Evolutionary conservation across 805 yeast species (phyloP).

Genomic region (Candida michaelii): DNA sequence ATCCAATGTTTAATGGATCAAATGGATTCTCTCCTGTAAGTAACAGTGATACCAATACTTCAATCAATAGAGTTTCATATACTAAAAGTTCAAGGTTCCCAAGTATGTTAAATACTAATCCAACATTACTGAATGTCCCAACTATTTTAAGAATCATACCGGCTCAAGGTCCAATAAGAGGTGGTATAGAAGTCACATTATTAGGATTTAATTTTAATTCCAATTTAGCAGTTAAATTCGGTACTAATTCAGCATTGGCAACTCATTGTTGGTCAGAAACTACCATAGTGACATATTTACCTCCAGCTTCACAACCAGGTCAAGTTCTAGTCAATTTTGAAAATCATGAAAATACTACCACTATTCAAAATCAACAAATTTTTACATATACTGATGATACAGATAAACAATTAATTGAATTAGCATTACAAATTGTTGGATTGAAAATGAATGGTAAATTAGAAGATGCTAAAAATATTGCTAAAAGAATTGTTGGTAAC

Average conservation of each 20-base stretch:
- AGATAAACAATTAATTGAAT: conserved; percentile 89
- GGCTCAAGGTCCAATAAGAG: conserved; percentile 91
- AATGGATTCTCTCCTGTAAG: conserved; percentile 47
- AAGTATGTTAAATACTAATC: conserved; percentile 2
- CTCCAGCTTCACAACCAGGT: conserved; percentile 88
- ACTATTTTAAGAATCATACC: conserved; percentile 87
- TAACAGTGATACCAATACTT: conserved; percentile 43
- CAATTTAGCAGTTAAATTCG: conserved; percentile 83
- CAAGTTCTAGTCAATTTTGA: conserved; percentile 88
- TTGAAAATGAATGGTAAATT: conserved; percentile 93
- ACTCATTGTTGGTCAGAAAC: conserved; percentile 97
- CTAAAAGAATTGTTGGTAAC: conserved; percentile 79
- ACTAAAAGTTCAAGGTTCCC: conserved; percentile 15
- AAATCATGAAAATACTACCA: conserved; percentile 40
- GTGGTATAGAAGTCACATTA: conserved; percentile 93
- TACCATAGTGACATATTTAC: conserved; percentile 89
- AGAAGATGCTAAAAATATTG: conserved; percentile 93
- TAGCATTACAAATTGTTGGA: conserved; percentile 95
- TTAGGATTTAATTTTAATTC: conserved; percentile 84
- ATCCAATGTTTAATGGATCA: conserved; percentile 41
- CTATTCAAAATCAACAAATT: conserved; percentile 49
- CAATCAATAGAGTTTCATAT: conserved; percentile 12
- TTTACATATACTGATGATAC: conserved; percentile 95
- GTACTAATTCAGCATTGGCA: conserved; percentile 72
- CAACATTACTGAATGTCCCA: conserved; percentile 37